Evolutionary conservation across 371 early-diverging fungal genomes (phyloP), one percentile per base, ranked within the genome.

Genomic region (Mortierella sp.): DNA sequence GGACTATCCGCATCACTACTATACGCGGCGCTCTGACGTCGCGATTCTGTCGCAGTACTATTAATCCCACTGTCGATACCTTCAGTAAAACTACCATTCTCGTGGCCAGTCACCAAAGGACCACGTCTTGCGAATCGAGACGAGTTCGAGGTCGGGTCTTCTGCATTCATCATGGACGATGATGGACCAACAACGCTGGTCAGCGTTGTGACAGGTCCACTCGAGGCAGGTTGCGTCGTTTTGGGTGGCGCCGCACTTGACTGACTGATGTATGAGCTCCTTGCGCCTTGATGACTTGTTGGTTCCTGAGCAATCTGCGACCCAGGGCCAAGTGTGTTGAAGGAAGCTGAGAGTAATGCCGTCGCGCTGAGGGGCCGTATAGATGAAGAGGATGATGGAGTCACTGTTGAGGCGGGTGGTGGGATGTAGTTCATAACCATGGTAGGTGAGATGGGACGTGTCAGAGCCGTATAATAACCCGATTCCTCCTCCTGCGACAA

Each of bases 361-460:
- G 73, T 66, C 2, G 63, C 63, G 31, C 67, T 61, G 17, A 58
- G 54, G 11, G 67, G 64, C 31, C 64, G 49, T 31, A 64, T 31
- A 1, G 60, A 48, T 1, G 62, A 43, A 5, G 54, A n/a, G 17
- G 59, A 19, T 39, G 65, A 30, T 41, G 41, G 28, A 15, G 56
- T 31, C 19, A 9, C 11, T 56, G 50, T 44, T 56, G 56, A 17
- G 15, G 43, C 21, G 17, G 76, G 69, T 19, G 76, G 64, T 7
- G 69, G 64, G 1, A 64, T 52, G 27, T 69, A 75, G 53, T 56
- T 64, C 69, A 75, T 68, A 43, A 68, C 49, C 52, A 64, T 44
- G 1, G 69, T 52, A 0, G 76, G 69, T 1, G 76, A 69, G 19
- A 75, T 75, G 12, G 76, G 76, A 30, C 76, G 60, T 14, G 64